Percentiles rank a stretch among this genome's conserved stretches.
phyloP scores from a whole-genome alignment of 345 rosid species.

The Populus tremula region DNA sequence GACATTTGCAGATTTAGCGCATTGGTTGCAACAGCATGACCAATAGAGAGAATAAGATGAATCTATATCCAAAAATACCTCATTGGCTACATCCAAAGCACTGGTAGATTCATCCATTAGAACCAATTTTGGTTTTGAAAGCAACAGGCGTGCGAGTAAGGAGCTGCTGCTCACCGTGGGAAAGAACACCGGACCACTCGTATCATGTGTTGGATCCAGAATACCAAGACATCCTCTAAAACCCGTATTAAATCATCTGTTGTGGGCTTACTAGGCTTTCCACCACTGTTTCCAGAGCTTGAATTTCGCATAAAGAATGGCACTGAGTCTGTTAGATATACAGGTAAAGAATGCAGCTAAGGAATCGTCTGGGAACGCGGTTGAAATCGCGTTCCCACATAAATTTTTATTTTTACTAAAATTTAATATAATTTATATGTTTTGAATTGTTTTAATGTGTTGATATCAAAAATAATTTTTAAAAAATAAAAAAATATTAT shows the following conservation, averaged over 20 bases:
- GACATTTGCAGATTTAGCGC: not conserved
- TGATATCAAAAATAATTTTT: too few species aligned
- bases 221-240: slow-evolving; percentile 63
- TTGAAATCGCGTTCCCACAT: too few species aligned
- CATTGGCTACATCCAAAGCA: slow-evolving; percentile 89
- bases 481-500: too few species aligned
- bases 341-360: not conserved
- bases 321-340: slow-evolving; percentile 38
- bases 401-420: too few species aligned
- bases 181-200: slow-evolving; percentile 97
- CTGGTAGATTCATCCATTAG: slow-evolving; percentile 90
- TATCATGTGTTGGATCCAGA: slow-evolving; percentile 54
- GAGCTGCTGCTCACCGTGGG: slow-evolving; percentile 97
- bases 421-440: too few species aligned
- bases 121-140: slow-evolving; percentile 75
- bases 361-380: too few species aligned
- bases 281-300: slow-evolving; percentile 22
- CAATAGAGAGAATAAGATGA: not conserved
- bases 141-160: slow-evolving; percentile 83
- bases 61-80: slow-evolving; percentile 43
- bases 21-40: not conserved
- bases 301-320: slow-evolving; percentile 42
- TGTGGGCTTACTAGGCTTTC: slow-evolving; percentile 46
- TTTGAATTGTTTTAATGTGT: too few species aligned
- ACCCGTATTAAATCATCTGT: slow-evolving; percentile 61